Evolutionary conservation across 148 eudicot genomes (phyloP).

Genomic region (Rhododendron molle): DNA sequence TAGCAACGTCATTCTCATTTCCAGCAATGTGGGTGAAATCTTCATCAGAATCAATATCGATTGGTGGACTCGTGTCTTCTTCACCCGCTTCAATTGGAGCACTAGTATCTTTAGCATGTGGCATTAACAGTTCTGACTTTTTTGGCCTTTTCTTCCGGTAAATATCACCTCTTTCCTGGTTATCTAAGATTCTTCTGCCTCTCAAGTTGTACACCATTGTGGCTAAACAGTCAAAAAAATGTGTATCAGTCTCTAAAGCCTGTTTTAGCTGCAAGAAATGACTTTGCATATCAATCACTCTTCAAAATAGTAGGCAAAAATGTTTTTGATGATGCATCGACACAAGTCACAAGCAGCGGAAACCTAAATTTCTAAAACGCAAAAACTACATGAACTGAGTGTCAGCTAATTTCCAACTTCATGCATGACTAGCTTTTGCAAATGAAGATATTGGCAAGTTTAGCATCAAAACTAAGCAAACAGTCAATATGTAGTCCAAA

Average conservation of each 20-base stretch:
- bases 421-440: not conserved
- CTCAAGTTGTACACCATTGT: not conserved
- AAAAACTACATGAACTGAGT: too few species aligned
- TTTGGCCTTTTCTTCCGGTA: not conserved
- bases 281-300: not conserved
- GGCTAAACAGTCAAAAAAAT: not conserved
- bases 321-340: too few species aligned
- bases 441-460: not conserved
- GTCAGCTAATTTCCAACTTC: not conserved
- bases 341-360: too few species aligned
- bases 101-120: not conserved
- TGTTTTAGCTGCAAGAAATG: not conserved
- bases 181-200: not conserved
- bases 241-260: not conserved
- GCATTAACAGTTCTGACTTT: not conserved
- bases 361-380: too few species aligned
- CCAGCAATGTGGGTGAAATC: not conserved
- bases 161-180: not conserved
- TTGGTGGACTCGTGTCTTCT: not conserved
- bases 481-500: not conserved
- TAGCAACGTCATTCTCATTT: not conserved
- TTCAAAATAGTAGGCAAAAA: not conserved
- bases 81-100: not conserved
- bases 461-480: not conserved
- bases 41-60: not conserved